phyloP scores from a whole-genome alignment of 176 grass and related monocot genomes.

The Lolium perenne region DNA sequence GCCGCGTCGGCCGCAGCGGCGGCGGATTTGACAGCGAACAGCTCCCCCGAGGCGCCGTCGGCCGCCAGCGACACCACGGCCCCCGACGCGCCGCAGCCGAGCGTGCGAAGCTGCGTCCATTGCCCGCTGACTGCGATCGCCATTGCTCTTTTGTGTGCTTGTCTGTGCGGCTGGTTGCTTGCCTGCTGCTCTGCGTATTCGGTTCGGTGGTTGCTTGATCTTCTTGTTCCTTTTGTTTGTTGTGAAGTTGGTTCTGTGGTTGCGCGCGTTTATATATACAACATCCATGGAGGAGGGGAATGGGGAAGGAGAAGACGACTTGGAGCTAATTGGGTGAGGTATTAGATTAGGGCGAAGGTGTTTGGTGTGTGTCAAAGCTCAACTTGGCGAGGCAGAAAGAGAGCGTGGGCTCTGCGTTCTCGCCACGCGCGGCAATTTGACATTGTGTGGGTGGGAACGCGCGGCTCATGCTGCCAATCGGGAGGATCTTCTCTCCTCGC shows the following conservation, averaged over 20 bases:
- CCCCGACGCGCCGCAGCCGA: constrained; percentile 72
- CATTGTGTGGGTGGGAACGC: too few relatives aligned
- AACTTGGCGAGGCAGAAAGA: too few relatives aligned
- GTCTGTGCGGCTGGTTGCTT: neutral
- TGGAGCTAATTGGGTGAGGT: neutral
- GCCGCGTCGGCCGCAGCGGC: neutral
- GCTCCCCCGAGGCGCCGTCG: constrained; percentile 42
- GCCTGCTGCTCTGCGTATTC: neutral
- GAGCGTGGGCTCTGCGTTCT: too few relatives aligned
- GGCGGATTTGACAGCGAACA: constrained; percentile 74
- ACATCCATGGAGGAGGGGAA: neutral
- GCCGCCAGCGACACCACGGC: constrained; percentile 62
- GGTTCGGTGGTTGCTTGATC: neutral
- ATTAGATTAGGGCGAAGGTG: neutral
- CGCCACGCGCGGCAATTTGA: too few relatives aligned
- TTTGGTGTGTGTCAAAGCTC: too few relatives aligned
- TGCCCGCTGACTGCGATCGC: constrained; percentile 21
- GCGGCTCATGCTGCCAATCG: constrained; percentile 24
- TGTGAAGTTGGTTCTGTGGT: constrained; percentile 4
- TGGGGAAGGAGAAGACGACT: neutral
- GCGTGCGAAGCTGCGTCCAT: constrained; percentile 46
- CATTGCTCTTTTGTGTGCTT: constrained; percentile 17
- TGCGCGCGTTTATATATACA: constrained; percentile 46
- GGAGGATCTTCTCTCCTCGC: neutral
- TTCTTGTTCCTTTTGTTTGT: constrained; percentile 16